These are phyloP conservation scores for Rosa lucieae DNA, from an alignment of 306 rosid species.

Conservation along the genomic window DNA sequence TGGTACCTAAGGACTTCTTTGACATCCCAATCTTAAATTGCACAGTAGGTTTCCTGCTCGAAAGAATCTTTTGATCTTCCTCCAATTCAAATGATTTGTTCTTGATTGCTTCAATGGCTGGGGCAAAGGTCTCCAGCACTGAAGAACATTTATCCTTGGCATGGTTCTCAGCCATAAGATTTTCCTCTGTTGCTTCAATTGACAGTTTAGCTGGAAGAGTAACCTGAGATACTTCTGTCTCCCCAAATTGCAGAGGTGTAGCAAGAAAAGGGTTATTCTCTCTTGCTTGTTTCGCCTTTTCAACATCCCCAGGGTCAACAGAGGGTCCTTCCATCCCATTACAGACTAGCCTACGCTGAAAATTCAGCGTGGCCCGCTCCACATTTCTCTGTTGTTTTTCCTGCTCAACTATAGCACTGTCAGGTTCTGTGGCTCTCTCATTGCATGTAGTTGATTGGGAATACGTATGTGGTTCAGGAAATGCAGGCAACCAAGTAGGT, in stretches of 20 bases:
- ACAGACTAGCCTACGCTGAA: slow-evolving; percentile 47
- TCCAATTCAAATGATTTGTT: slow-evolving; percentile 34
- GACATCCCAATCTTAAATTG: slow-evolving; percentile 67
- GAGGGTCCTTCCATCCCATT: slow-evolving; percentile 48
- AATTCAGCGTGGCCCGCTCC: slow-evolving; percentile 43
- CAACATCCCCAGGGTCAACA: slow-evolving; percentile 42
- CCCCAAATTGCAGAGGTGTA: slow-evolving; percentile 67
- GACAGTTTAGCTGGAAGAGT: slow-evolving; percentile 56
- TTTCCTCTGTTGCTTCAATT: slow-evolving; percentile 28
- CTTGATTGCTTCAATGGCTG: slow-evolving; percentile 77
- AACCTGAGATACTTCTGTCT: slow-evolving; percentile 64
- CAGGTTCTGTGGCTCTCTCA: slow-evolving; percentile 42
- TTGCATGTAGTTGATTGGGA: slow-evolving; percentile 25
- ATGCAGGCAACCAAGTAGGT: slow-evolving; percentile 85
- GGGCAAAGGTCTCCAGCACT: slow-evolving; percentile 69
- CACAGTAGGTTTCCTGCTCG: slow-evolving; percentile 55
- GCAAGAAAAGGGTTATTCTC: slow-evolving; percentile 75
- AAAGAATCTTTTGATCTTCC: slow-evolving; percentile 40
- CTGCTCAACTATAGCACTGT: slow-evolving; percentile 36
- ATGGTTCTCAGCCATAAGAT: slow-evolving; percentile 38
- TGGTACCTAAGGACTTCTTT: slow-evolving; percentile 53
- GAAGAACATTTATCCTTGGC: slow-evolving; percentile 46
- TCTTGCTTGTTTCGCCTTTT: slow-evolving; percentile 46
- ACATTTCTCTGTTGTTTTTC: slow-evolving; percentile 50
- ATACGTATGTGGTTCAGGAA: slow-evolving; percentile 60